These are phyloP conservation scores for Mercurialis annua DNA, from an alignment of 345 rosid genomes.

Conservation along the genomic window DNA sequence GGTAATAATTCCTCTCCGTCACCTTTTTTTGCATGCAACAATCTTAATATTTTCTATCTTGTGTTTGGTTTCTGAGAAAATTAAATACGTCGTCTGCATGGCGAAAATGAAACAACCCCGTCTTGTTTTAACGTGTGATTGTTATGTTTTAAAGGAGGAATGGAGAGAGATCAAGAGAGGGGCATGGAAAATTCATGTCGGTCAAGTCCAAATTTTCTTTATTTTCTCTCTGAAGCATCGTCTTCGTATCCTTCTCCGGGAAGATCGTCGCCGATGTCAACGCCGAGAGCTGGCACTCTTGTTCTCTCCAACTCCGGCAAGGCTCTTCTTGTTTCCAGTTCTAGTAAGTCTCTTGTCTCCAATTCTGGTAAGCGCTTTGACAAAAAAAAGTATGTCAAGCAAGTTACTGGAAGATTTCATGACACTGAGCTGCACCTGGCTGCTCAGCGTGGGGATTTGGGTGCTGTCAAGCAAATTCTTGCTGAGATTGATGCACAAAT, in stretches of 20 bases:
- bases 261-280: conserved; percentile 31
- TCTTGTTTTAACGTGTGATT: background rate
- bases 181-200: conserved; percentile 18
- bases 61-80: conserved; percentile 1
- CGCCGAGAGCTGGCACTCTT: conserved; percentile 39
- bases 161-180: conserved; percentile 38
- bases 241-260: conserved; percentile 27
- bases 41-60: background rate
- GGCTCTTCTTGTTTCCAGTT: conserved; percentile 43
- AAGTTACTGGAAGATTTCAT: conserved; percentile 89
- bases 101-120: background rate
- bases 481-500: conserved; percentile 76
- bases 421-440: conserved; percentile 96
- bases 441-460: conserved; percentile 76
- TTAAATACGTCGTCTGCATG: background rate
- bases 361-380: conserved; percentile 77
- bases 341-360: conserved; percentile 58
- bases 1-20: background rate
- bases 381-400: conserved; percentile 86
- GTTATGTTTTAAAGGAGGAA: conserved; percentile 16
- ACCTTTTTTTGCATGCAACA: too few relatives aligned
- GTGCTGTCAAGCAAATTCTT: conserved; percentile 55
- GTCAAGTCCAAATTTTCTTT: conserved; percentile 21
- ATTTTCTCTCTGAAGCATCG: conserved; percentile 15
- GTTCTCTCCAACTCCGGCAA: conserved; percentile 42